Conservation (phyloP, 2,329 filamentous ascomycete genomes). For the Colletotrichum sp. region DNA sequence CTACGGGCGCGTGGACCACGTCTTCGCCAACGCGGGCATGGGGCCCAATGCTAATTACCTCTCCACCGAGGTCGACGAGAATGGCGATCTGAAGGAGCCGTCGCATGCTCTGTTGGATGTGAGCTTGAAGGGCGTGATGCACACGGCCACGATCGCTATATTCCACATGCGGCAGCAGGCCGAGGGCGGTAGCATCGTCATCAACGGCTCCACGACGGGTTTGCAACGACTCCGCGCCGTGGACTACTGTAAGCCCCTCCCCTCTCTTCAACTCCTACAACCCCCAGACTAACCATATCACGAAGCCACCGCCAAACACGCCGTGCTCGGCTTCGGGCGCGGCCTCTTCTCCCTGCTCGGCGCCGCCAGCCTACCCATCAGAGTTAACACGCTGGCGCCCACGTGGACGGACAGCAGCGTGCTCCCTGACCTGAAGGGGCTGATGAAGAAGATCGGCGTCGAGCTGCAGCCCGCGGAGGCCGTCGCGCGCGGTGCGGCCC, state of each 20-base stretch:
- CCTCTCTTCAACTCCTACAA: not conserved
- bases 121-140: slow-evolving; percentile 53
- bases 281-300: not conserved
- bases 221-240: slow-evolving; percentile 54
- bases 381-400: slow-evolving; percentile 50
- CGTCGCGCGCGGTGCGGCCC: slow-evolving; percentile 53
- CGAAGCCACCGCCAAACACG: slow-evolving; percentile 57
- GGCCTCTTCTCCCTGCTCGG: slow-evolving; percentile 45
- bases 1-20: slow-evolving; percentile 78
- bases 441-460: slow-evolving; percentile 43
- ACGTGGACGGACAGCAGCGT: slow-evolving; percentile 37
- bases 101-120: slow-evolving; percentile 48
- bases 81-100: slow-evolving; percentile 54
- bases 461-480: slow-evolving; percentile 47
- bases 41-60: slow-evolving; percentile 51
- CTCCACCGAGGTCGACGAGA: slow-evolving; percentile 48
- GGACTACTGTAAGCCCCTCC: slow-evolving; percentile 50
- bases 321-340: slow-evolving; percentile 57
- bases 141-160: slow-evolving; percentile 52
- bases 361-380: slow-evolving; percentile 46
- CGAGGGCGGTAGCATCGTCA: slow-evolving; percentile 56
- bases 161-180: slow-evolving; percentile 55
- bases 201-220: slow-evolving; percentile 55
- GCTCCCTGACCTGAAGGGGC: slow-evolving; percentile 38
- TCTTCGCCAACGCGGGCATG: slow-evolving; percentile 72